Conservation (phyloP, 345 rosid species). For the Camelina neglecta region DNA sequence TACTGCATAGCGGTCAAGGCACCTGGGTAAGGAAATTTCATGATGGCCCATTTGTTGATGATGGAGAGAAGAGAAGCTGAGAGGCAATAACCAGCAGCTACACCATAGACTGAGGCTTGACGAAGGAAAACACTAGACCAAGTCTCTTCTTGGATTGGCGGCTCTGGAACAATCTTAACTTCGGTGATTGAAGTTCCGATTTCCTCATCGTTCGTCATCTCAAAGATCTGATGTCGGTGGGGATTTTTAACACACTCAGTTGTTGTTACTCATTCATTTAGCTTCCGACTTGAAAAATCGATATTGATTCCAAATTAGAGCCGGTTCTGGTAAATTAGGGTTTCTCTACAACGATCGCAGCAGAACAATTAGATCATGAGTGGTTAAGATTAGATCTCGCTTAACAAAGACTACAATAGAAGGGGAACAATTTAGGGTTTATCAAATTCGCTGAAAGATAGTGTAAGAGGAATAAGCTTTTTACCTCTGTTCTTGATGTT, state of each 20-base stretch:
- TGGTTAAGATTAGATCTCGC: slow-evolving; percentile 5
- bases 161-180: slow-evolving; percentile 36
- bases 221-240: slow-evolving; percentile 22
- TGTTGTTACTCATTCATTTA: neutral
- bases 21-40: slow-evolving; percentile 97
- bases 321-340: slow-evolving; percentile 12
- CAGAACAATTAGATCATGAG: neutral
- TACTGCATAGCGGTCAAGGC: slow-evolving; percentile 94
- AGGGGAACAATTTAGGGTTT: neutral
- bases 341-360: neutral
- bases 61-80: slow-evolving; percentile 95
- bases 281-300: slow-evolving; percentile 10
- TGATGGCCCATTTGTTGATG: slow-evolving; percentile 98
- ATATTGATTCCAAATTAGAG: neutral
- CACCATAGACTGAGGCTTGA: slow-evolving; percentile 71
- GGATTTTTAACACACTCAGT: slow-evolving; percentile 17
- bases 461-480: slow-evolving; percentile 7
- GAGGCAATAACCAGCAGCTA: slow-evolving; percentile 89
- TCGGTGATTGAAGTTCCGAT: slow-evolving; percentile 41
- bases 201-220: slow-evolving; percentile 60
- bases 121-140: slow-evolving; percentile 57
- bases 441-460: neutral
- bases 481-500: slow-evolving; percentile 19
- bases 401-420: neutral
- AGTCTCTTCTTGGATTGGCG: slow-evolving; percentile 41